Evolutionary conservation across 2,329 filamentous ascomycete species (phyloP).

Genomic region (Aspergillus transmontanensis): DNA sequence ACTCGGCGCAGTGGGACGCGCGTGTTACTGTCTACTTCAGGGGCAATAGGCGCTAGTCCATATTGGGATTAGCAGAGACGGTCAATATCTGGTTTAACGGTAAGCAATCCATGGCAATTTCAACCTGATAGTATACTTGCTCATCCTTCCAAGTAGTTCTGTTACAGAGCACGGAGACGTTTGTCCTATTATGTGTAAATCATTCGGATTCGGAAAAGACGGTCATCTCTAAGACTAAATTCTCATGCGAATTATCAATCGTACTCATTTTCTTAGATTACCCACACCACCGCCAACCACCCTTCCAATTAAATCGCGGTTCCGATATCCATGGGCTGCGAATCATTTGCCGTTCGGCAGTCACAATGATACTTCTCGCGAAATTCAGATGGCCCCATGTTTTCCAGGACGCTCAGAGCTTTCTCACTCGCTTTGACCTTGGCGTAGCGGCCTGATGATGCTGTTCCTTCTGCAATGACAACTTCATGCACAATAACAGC

Average conservation of each 20-base stretch:
- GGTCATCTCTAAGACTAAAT: background rate
- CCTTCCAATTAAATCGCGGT: constrained; percentile 30
- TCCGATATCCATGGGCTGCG: constrained; percentile 23
- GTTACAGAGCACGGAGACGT: background rate
- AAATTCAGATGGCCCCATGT: constrained; percentile 60
- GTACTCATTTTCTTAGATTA: background rate
- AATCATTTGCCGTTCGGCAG: constrained; percentile 49
- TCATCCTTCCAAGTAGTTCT: background rate
- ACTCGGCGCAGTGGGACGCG: constrained; percentile 10
- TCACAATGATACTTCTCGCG: constrained; percentile 63
- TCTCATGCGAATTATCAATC: background rate
- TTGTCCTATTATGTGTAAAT: background rate
- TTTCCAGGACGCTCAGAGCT: constrained; percentile 48
- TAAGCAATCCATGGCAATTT: too few relatives aligned
- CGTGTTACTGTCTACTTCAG: constrained; percentile 13
- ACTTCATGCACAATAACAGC: constrained; percentile 75
- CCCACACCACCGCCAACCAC: background rate
- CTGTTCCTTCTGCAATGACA: constrained; percentile 64
- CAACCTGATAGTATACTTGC: background rate
- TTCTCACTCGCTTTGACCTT: constrained; percentile 59
- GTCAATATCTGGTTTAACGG: background rate
- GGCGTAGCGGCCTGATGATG: constrained; percentile 70
- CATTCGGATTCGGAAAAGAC: background rate
- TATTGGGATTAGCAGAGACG: background rate
- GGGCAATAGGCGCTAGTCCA: constrained; percentile 3